phyloP scores from a whole-genome alignment of 352 stramenopile genomes.

The Pythium phragmiticola region DNA sequence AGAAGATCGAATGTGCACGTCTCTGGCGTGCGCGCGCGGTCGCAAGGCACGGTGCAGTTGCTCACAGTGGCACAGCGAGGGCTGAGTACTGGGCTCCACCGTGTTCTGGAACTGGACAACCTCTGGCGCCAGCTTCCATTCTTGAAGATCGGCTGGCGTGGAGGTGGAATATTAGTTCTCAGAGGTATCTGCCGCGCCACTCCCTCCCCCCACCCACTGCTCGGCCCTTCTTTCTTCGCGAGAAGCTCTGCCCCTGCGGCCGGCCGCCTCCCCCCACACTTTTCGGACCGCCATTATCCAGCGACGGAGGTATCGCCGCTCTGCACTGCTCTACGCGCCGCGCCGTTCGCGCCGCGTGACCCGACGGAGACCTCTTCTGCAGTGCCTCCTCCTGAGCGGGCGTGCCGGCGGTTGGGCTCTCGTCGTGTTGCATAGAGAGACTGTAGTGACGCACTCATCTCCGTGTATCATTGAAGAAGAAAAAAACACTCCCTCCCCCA shows the following conservation, averaged over 20 bases:
- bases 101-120: slow-evolving; percentile 19
- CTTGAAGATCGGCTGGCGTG: slow-evolving; percentile 28
- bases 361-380: slow-evolving; percentile 2
- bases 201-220: slow-evolving; percentile 17
- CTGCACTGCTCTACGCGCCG: neutral
- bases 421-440: no score
- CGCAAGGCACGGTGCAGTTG: slow-evolving; percentile 15
- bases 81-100: neutral
- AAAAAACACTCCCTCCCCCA: neutral
- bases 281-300: slow-evolving; percentile 24
- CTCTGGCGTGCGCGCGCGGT: slow-evolving; percentile 11
- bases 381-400: neutral
- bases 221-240: slow-evolving; percentile 30
- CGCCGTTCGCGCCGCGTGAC: slow-evolving; percentile 1
- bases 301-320: slow-evolving; percentile 2
- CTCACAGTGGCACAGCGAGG: neutral
- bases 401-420: neutral
- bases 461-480: neutral
- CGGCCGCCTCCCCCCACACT: slow-evolving; percentile 8
- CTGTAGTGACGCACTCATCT: neutral
- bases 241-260: slow-evolving; percentile 18
- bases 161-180: slow-evolving; percentile 17
- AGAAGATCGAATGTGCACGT: slow-evolving; percentile 18
- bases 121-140: slow-evolving; percentile 28
- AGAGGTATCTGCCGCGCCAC: slow-evolving; percentile 7